A percentile compares a stretch with the other conserved stretches of the same genome.
phyloP scores from a whole-genome alignment of 495 filamentous ascomycete genomes.

The Neurospora sp. region DNA sequence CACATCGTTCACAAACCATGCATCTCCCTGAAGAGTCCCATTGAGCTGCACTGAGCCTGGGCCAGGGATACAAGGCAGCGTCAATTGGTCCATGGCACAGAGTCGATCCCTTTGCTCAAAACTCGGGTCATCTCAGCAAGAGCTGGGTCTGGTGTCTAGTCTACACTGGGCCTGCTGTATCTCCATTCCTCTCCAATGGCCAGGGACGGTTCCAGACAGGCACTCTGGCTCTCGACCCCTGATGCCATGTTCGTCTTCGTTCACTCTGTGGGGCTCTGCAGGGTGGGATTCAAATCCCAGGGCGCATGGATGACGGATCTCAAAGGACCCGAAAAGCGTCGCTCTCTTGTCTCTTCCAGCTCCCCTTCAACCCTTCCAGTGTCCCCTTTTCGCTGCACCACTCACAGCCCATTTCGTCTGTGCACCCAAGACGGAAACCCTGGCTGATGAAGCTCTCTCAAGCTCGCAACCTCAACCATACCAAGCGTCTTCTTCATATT shows the following conservation, averaged over 20 bases:
- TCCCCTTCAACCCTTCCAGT: conserved; percentile 2
- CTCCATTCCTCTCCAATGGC: neutral
- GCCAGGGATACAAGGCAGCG: conserved; percentile 8
- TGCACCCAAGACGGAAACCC: neutral
- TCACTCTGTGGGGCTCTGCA: conserved; percentile 14
- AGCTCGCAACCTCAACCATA: conserved; percentile 1
- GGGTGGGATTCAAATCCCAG: conserved; percentile 14
- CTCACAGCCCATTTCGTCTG: conserved; percentile 4
- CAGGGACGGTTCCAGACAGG: neutral
- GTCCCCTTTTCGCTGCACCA: conserved; percentile 2
- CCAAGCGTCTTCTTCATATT: neutral
- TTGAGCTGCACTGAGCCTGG: conserved; percentile 1
- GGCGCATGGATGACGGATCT: neutral
- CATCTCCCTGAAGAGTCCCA: neutral
- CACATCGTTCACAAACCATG: neutral
- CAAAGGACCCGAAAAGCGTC: neutral
- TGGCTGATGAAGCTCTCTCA: neutral
- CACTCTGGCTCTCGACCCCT: conserved; percentile 5
- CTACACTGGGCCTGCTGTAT: neutral
- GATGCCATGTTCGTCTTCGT: conserved; percentile 5
- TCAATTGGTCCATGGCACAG: conserved; percentile 1
- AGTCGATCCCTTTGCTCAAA: neutral
- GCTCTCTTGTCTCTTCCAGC: neutral
- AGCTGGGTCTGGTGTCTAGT: neutral
- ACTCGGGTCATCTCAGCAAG: neutral